Base-by-base conservation (phyloP, 257 asterid genomes). In the Lycium ferocissimum region DNA sequence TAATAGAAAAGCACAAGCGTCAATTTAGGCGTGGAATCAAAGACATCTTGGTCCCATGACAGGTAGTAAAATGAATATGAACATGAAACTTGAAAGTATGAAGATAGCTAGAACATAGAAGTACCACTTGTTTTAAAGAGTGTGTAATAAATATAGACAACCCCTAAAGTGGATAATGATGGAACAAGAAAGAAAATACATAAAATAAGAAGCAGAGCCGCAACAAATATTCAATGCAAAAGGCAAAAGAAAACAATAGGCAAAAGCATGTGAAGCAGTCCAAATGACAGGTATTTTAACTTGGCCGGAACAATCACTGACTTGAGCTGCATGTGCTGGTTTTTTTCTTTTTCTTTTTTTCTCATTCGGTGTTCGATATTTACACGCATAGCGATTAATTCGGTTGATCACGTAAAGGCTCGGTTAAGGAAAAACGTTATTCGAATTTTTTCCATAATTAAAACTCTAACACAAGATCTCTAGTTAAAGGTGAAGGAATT, bases 11-110 rank as follows among this genome's bases (percentile, higher is more conserved):
- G 43, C 79, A 71, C 2, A 17, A 71, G 37, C 37, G 56, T 71
- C 79, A 71, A 71, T 71, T 18, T 71, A 71, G 79, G 79, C 79
- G 79, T 71, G 57, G 79, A 71, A 71, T 71, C 79, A 71, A 71
- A 71, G 26, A 18, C 18, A 40, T 17, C 40, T 40, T 71, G 79
- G 56, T 18, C 37, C 79, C 79, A 71, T 71, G 79, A 71, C 79
- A 71, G 79, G 56, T 71, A 43, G 6, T 71, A 9, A 40, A 43
- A 40, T 71, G 79, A 71, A 18, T 40, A 40, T 71, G 79, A 9
- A 71, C 15, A 70, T 40, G 15, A 70, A 70, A 15, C 45, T 8
- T 62, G 26, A 62, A 11, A 9, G 15, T 70, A 70, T 4, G 54
- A 40, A 40, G 56, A 71, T 18, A 40, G 37, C 78, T 7, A 69